Evolutionary conservation across 495 filamentous ascomycete genomes (phyloP), one percentile per base, ranked within the genome.

Genomic region (Tirmania nivea): DNA sequence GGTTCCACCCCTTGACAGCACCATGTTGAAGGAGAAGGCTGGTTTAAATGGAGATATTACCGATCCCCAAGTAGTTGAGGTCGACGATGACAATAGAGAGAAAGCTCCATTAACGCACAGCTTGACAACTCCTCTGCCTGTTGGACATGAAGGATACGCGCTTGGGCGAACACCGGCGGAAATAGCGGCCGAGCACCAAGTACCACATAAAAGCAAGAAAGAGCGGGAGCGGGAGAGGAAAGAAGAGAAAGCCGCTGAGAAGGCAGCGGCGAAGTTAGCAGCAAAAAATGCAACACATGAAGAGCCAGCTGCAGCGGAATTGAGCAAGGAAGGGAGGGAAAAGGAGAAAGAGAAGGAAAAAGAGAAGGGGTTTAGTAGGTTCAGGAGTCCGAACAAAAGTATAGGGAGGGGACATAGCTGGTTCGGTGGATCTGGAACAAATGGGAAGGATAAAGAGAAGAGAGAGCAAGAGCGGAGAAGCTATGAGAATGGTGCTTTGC

Each of bases 1-100:
- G 25, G 25, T 31, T 31, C 25, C 25, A 31, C 7, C 25, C 25
- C 25, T 31, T 7, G 25, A 10, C 80, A 94, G 66, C 86, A 94
- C 57, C 78, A 81, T 49, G 80, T 80, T 31, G 21, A 88, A 94
- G 64, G 80, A 81, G 21, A 66, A 78, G 49, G 77, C 83, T 25
- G 70, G 81, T 53, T 75, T 79, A 47, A 72, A 76, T 52, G 61
- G 74, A 36, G 74, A 73, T 54, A 73, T 67, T 34, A 67, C 73
- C 59, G 73, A 75, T 53, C 79, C 78, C 0, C 69, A 72, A 10
- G 66, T 75, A 4, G 66, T 70, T 16, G 70, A 75, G 52, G 67
- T 71, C 59, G 11, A 63, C 53, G 72, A 54, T 57, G 64, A 56
- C 73, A 60, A 54, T 67, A 67, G 56, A 67, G 34, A 36, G 65